Evolutionary conservation across 495 filamentous ascomycete species (phyloP), one percentile per base, ranked within the genome.

Genomic region (Podospora fimiseda): DNA sequence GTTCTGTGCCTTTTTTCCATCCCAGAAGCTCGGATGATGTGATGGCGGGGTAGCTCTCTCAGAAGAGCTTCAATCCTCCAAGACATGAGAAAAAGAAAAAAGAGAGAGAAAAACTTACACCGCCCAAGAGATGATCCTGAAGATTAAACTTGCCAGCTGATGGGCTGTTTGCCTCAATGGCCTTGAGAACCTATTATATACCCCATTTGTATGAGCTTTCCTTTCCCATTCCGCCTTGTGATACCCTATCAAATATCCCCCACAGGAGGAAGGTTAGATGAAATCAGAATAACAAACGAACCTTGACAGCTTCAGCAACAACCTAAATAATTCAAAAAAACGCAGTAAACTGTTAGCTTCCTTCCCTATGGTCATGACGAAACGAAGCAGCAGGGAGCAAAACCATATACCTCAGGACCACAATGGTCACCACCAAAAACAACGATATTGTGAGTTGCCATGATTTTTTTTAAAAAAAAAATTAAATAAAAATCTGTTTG

Each of bases 401-500:
- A 30, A 15, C 24, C 49, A 61, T 78, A 55, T 67, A 93, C 93
- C 84, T 98, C 93, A 11, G 93, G 93, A 67, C 93, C 93, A 62
- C 87, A 90, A 71, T 96, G 89, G 71, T 98, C 93, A 65, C 93
- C 93, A 61, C 72, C 83, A 65, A 90, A 89, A 42, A 90, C 86
- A 20, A 81, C 78, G 60, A 81, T 81, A 45, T 80, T 80, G 55
- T 79, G 71, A 45, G 68, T 70, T 47, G 75, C 59, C 78, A 81
- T 81, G 27, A 33, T 33, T 6, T 11, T 33, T 33, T 33, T 33
- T n/a, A n/a, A n/a, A n/a, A n/a, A n/a, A n/a, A n/a, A n/a, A n/a
- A n/a, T n/a, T n/a, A n/a, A n/a, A n/a, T n/a, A n/a, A n/a, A n/a
- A n/a, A n/a, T n/a, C n/a, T n/a, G n/a, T n/a, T n/a, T n/a, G n/a